Base-by-base conservation (phyloP, 495 filamentous ascomycete genomes). In the Articulospora tetracladia region DNA sequence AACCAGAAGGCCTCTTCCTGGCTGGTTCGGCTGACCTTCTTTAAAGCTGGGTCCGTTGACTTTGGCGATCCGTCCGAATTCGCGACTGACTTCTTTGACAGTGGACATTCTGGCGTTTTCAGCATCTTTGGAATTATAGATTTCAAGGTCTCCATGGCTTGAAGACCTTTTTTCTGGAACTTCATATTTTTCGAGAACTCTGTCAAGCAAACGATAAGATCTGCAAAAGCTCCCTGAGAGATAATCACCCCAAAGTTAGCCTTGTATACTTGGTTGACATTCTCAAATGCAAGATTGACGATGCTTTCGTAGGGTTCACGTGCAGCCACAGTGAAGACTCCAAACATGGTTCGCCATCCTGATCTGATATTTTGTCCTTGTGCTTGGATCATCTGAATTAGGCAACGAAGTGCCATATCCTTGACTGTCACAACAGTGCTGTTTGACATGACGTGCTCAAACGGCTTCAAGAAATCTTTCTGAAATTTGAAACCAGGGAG, bases 261-360 rank as follows among this genome's bases (percentile, higher is more conserved):
- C 70, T 92, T 96, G 72, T 98, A 98, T n/a, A 99, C 88, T 58
- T 95, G 92, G n/a, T 84, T 89, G 54, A 98, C 92, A 73, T 96
- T 96, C 59, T 99, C 93, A 66, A 91, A 98, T 0, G 95, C 92
- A 68, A 98, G 86, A 66, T 92, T 97, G 49, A 99, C 94, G 66
- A 99, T 97, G 55, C 86, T 85, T 75, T 98, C 94, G 71, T 96
- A 93, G 36, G 87, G 91, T 67, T 99, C 94, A 55, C 88, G 82
- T 23, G 94, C 94, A 20, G 94, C 95, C 25, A 97, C 90, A 2
- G 93, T 97, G 71, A 99, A 98, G 36, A 97, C 95, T 11, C 92
- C 94, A 76, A 99, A 98, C 92, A 99, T 98, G 13, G 94, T 98
- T 72, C 94, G 86, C 94, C 94, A 99, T 27, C 94, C 94, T 19